Evolutionary conservation across 73 alveolate genomes (phyloP).

Genomic region (Strombidium stylifer): DNA sequence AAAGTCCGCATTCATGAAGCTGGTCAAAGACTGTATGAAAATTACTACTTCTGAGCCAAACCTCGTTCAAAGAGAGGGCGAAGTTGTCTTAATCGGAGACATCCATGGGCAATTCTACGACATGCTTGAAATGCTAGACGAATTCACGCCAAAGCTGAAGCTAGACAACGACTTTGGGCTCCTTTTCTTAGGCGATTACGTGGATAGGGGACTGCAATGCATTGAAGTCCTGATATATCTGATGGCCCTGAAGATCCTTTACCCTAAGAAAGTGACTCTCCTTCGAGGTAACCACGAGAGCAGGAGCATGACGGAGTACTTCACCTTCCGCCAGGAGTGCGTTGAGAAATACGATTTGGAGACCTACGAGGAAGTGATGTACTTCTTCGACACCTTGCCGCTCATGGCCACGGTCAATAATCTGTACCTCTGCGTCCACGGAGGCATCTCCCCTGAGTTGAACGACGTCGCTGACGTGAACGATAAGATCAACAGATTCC

Average conservation of each 20-base stretch:
- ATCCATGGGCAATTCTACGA: constrained; percentile 74
- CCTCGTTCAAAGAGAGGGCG: constrained; percentile 18
- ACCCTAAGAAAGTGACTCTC: constrained; percentile 48
- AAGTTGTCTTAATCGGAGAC: constrained; percentile 63
- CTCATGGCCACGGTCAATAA: constrained; percentile 79
- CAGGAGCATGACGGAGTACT: constrained; percentile 70
- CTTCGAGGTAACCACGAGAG: constrained; percentile 79
- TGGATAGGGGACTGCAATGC: constrained; percentile 78
- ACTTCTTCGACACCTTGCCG: constrained; percentile 81
- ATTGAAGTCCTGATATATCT: constrained; percentile 65
- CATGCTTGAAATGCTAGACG: constrained; percentile 30
- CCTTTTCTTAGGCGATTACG: constrained; percentile 81
- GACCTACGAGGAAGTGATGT: constrained; percentile 61
- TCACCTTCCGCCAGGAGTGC: constrained; percentile 66
- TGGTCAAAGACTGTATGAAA: background rate
- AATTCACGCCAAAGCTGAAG: constrained; percentile 11
- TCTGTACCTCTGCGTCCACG: constrained; percentile 58
- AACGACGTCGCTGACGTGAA: constrained; percentile 20
- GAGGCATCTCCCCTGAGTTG: constrained; percentile 67
- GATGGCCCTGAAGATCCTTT: constrained; percentile 49
- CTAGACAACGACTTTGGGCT: constrained; percentile 18
- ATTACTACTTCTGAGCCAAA: too few relatives aligned
- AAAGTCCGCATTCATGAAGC: background rate
- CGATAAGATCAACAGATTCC: constrained; percentile 33
- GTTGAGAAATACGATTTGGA: constrained; percentile 58